Conservation (phyloP, 169 alveolate genomes). For the Babesia sp. region DNA sequence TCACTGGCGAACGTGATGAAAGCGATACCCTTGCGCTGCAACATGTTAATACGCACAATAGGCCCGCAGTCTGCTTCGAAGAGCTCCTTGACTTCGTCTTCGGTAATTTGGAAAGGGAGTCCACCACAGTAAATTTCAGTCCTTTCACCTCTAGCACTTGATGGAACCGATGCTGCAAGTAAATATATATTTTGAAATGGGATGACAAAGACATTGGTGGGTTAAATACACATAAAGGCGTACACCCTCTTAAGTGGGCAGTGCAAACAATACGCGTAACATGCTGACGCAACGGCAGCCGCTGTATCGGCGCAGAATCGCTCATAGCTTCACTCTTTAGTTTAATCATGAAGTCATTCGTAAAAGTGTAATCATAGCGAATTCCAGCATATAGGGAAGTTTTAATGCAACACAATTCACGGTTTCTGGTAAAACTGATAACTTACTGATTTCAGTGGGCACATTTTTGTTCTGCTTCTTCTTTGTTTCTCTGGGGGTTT, state of each 20-base stretch:
- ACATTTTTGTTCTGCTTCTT: conserved; percentile 6
- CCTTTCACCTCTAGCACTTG: conserved; percentile 35
- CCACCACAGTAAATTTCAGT: conserved; percentile 87
- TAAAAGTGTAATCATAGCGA: conserved; percentile 52
- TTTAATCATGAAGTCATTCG: conserved; percentile 33
- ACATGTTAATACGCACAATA: conserved; percentile 79
- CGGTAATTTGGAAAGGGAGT: conserved; percentile 83
- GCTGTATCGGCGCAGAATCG: conserved; percentile 5
- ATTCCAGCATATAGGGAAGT: not conserved
- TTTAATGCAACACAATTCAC: not conserved
- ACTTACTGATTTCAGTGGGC: not conserved
- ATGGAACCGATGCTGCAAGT: not conserved
- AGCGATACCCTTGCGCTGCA: conserved; percentile 86
- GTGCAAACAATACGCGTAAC: not conserved
- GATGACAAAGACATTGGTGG: not conserved
- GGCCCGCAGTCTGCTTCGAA: conserved; percentile 88
- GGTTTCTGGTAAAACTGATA: not conserved
- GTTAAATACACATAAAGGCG: not conserved
- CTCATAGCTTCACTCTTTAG: conserved; percentile 72
- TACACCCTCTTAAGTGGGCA: no score
- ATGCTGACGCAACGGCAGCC: not conserved
- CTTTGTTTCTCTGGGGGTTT: conserved; percentile 4
- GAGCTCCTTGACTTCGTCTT: conserved; percentile 81
- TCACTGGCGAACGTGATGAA: conserved; percentile 85
- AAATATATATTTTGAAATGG: not conserved